phyloP scores from a whole-genome alignment of 2,329 filamentous ascomycete species.

The Fusarium illudens region DNA sequence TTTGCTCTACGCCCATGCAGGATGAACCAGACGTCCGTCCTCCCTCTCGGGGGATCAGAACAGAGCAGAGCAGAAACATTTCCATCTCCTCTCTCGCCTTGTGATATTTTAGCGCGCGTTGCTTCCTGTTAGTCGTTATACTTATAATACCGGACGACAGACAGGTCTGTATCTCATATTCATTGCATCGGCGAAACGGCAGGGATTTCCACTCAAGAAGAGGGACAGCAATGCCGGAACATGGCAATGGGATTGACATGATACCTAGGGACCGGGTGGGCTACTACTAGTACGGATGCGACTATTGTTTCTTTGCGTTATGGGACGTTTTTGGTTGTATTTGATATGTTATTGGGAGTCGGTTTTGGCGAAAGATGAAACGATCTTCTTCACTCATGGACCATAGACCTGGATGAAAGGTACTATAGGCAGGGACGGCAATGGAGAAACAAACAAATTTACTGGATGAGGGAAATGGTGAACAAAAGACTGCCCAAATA shows the following conservation, averaged over 20 bases:
- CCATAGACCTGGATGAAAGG: neutral
- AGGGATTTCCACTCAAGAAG: constrained; percentile 24
- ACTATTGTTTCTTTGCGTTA: constrained; percentile 14
- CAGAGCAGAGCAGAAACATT: constrained; percentile 3
- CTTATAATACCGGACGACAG: constrained; percentile 22
- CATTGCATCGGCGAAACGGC: constrained; percentile 41
- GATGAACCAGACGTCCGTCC: constrained; percentile 18
- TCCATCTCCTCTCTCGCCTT: constrained; percentile 19
- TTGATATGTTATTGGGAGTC: neutral
- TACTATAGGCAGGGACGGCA: neutral
- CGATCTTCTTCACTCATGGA: constrained; percentile 5
- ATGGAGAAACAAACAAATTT: neutral
- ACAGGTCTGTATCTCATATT: constrained; percentile 35
- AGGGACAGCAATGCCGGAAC: constrained; percentile 13
- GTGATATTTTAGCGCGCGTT: constrained; percentile 37
- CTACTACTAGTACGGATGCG: neutral
- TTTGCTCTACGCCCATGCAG: constrained; percentile 11
- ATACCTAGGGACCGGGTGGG: constrained; percentile 18
- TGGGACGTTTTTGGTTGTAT: neutral
- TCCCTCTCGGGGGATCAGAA: constrained; percentile 3
- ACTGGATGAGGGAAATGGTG: constrained; percentile 8
- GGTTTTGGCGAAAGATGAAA: constrained; percentile 16
- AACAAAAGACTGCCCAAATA: constrained; percentile 23
- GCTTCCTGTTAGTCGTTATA: constrained; percentile 29
- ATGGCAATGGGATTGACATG: constrained; percentile 27